Evolutionary conservation across 2,329 filamentous ascomycete genomes (phyloP).

Genomic region (Penicillium polonicum): DNA sequence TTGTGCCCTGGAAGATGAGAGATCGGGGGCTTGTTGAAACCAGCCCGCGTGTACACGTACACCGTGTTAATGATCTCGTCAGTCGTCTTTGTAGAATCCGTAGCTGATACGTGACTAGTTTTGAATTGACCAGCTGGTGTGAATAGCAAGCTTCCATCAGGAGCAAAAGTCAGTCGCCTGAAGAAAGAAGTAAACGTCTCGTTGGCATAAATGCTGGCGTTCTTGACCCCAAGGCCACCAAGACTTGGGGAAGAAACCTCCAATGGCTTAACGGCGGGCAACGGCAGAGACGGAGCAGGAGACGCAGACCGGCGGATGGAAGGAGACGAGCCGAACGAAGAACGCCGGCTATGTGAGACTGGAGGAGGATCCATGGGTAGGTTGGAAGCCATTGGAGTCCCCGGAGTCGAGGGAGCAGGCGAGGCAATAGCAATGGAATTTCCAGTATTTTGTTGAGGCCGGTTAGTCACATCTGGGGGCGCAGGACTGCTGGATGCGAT

Average conservation of each 20-base stretch:
- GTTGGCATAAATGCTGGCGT: conserved; percentile 89
- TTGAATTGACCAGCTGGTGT: conserved; percentile 97
- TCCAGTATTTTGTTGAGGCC: conserved; percentile 33
- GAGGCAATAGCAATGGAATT: conserved; percentile 65
- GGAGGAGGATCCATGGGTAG: conserved; percentile 95
- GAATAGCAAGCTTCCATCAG: conserved; percentile 88
- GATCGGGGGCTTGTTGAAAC: conserved; percentile 93
- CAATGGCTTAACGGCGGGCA: conserved; percentile 93
- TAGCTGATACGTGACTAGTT: conserved; percentile 66
- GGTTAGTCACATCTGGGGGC: conserved; percentile 67
- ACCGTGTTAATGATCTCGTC: conserved; percentile 96
- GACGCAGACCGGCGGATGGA: conserved; percentile 84
- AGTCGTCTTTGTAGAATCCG: conserved; percentile 66
- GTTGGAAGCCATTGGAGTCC: conserved; percentile 84
- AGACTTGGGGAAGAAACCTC: conserved; percentile 77
- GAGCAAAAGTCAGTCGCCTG: conserved; percentile 86
- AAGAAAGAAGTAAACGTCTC: conserved; percentile 98
- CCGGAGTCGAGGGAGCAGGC: conserved; percentile 84
- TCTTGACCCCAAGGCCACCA: conserved; percentile 67
- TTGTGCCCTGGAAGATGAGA: conserved; percentile 95
- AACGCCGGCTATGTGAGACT: conserved; percentile 88
- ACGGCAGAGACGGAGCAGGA: conserved; percentile 85
- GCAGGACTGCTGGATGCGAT: conserved; percentile 92
- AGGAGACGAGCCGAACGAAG: conserved; percentile 78
- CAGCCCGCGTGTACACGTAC: conserved; percentile 94